These are phyloP conservation scores for Neonectria faginata DNA, from an alignment of 2,329 filamentous ascomycete species.

Conservation along the genomic window DNA sequence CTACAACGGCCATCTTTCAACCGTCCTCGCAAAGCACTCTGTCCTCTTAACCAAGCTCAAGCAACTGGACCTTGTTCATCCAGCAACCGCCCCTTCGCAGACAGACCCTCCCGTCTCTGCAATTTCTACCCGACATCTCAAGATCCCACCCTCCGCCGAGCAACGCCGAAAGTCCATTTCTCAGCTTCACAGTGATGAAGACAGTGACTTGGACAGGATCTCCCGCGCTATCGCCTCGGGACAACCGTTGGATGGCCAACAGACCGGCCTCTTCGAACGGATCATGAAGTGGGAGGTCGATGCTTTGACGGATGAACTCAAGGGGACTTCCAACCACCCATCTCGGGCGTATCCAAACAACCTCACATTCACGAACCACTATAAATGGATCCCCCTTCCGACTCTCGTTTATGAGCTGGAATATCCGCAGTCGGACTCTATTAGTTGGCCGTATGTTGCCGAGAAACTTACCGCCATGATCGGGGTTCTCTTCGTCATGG, in stretches of 20 bases:
- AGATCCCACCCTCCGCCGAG: constrained; percentile 54
- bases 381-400: constrained; percentile 79
- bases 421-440: constrained; percentile 75
- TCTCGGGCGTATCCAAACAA: constrained; percentile 74
- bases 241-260: constrained; percentile 69
- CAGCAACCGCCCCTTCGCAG: constrained; percentile 56
- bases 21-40: constrained; percentile 64
- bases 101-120: constrained; percentile 56
- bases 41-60: constrained; percentile 63
- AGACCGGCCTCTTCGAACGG: constrained; percentile 72
- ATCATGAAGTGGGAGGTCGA: constrained; percentile 76
- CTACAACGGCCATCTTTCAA: constrained; percentile 80
- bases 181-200: constrained; percentile 52
- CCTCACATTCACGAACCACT: constrained; percentile 72
- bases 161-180: constrained; percentile 57
- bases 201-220: constrained; percentile 68
- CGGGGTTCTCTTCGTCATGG: constrained; percentile 82
- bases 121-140: constrained; percentile 60
- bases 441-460: constrained; percentile 79
- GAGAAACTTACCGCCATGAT: constrained; percentile 79
- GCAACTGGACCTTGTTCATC: constrained; percentile 66
- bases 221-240: constrained; percentile 71
- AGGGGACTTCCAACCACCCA: constrained; percentile 67
- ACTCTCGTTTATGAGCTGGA: constrained; percentile 84
- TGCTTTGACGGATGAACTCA: constrained; percentile 72